phyloP scores from a whole-genome alignment of 2,329 filamentous ascomycete genomes.

The Podosphaera fusca region DNA sequence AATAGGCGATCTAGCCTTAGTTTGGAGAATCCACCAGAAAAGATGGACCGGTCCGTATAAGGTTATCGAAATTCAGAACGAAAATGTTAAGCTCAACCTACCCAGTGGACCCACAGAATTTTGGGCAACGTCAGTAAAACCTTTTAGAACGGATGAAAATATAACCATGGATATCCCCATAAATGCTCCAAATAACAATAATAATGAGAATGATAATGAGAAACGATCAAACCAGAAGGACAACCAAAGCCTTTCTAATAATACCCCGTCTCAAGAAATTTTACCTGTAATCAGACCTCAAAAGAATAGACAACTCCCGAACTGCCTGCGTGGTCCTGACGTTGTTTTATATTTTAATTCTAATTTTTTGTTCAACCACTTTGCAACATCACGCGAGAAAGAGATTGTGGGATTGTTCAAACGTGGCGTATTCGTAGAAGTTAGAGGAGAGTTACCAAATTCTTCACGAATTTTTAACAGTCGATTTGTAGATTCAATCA shows the following conservation, averaged over 20 bases:
- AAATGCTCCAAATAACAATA: neutral
- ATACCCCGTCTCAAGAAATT: conserved; percentile 1
- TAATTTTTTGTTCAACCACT: neutral
- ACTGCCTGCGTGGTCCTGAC: too few species aligned
- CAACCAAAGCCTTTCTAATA: conserved; percentile 3
- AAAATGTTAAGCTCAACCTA: too few species aligned
- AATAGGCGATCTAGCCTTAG: neutral
- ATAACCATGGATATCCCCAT: too few species aligned
- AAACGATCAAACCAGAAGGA: neutral
- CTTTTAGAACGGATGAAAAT: neutral
- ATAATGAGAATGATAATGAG: neutral
- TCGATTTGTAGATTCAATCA: too few species aligned
- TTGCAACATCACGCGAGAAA: neutral
- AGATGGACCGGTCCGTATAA: neutral
- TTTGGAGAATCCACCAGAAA: neutral
- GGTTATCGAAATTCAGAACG: too few species aligned
- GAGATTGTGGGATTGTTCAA: neutral
- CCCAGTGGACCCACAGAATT: too few species aligned
- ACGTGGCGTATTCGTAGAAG: neutral
- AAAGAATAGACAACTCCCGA: neutral
- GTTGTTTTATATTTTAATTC: neutral
- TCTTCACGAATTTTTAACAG: too few species aligned
- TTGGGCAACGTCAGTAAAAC: too few species aligned
- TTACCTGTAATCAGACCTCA: conserved; percentile 2
- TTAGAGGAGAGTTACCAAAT: neutral